Base-by-base conservation (phyloP, 768 basidiomycete species). In the Podaxis pistillaris region DNA sequence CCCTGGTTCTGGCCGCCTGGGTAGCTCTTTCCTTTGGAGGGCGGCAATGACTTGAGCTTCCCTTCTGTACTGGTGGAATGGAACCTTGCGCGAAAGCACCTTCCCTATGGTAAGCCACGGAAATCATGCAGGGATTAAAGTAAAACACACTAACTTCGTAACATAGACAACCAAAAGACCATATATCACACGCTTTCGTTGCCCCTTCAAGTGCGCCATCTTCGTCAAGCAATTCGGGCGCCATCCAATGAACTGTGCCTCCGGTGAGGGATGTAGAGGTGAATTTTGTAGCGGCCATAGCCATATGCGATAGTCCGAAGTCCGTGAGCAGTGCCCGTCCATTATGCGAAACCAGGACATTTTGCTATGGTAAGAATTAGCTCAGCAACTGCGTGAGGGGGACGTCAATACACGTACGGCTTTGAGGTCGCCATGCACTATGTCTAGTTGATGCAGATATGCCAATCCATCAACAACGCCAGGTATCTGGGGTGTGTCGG, bases 111-210 rank as follows among this genome's bases (percentile, higher is more conserved):
- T 55, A 12, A 55, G n/a, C 37, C n/a, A 11, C 37, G 3, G 13
- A 38, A 36, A 8, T 49, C 12, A 13, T 24, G 1, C 8, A 13
- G 5, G 6, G 13, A 2, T 8, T n/a, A 49, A 12, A 11, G 4
- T 24, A n/a, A 24, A 24, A 7, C 15, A 30, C 28, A 30, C 52
- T 4, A 19, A 61, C 60, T 28, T 61, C 60, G n/a, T 61, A 55
- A n/a, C 60, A 61, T 11, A 55, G 11, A 47, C 60, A 61, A 13
- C 52, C 52, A 28, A 61, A 61, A 7, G 60, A 61, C 60, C 60
- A 61, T 11, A 61, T 36, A 37, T 60, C 59, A 26, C 59, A 33
- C 13, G 37, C n/a, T 17, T 44, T 54, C 12, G 52, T 59, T 17
- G 24, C 9, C 3, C 19, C 17, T 2, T 17, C 9, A 12, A 12